phyloP scores from a whole-genome alignment of 257 asterid species.

The Forsythia suspensa region DNA sequence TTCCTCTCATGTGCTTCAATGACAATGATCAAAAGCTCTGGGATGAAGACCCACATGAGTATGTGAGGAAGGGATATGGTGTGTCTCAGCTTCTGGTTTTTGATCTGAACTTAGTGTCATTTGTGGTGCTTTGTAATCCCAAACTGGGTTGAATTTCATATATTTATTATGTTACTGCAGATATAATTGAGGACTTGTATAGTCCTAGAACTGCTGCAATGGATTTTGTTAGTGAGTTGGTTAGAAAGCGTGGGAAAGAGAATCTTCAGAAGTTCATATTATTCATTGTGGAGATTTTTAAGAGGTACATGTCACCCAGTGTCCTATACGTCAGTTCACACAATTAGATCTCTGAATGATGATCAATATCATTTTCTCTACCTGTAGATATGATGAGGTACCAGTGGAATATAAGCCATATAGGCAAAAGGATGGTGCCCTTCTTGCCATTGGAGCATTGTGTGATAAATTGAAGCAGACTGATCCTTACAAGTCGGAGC shows the following conservation, averaged over 20 bases:
- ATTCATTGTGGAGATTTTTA: constrained; percentile 82
- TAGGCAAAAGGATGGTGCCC: constrained; percentile 97
- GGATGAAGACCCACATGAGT: constrained; percentile 99
- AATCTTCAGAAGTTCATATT: constrained; percentile 88
- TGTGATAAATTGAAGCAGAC: constrained; percentile 94
- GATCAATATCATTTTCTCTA: constrained; percentile 16
- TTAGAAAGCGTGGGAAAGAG: constrained; percentile 93
- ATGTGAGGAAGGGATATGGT: constrained; percentile 99
- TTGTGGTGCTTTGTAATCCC: constrained; percentile 12
- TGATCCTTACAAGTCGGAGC: constrained; percentile 91
- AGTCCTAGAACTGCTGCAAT: constrained; percentile 99
- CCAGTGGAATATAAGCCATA: constrained; percentile 69
- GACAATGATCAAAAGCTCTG: constrained; percentile 94
- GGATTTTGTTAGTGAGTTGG: constrained; percentile 99
- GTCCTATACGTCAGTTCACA: neutral
- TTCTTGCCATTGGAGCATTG: constrained; percentile 94
- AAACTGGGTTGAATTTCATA: constrained; percentile 9
- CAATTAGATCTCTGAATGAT: constrained; percentile 11
- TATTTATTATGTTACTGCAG: constrained; percentile 38
- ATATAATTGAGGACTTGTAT: constrained; percentile 93
- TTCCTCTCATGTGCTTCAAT: constrained; percentile 96
- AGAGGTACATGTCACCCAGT: constrained; percentile 50
- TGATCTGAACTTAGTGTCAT: neutral
- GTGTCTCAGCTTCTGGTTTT: constrained; percentile 19
- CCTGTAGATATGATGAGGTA: constrained; percentile 70